These are phyloP conservation scores for Sporothrix phasma DNA, from an alignment of 2,329 filamentous ascomycete species.

Conservation along the genomic window DNA sequence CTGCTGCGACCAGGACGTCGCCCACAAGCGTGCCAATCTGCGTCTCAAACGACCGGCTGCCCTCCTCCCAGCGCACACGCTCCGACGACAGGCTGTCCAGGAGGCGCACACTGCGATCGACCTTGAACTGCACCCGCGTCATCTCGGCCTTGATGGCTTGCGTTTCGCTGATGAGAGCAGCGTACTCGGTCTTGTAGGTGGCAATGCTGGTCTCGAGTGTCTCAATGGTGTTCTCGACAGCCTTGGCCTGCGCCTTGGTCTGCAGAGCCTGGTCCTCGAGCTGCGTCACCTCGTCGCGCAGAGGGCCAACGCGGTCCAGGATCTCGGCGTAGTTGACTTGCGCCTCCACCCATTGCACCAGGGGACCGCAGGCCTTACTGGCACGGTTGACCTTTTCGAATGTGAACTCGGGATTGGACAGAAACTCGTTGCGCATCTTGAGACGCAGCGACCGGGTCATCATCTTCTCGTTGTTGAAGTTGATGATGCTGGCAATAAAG, in stretches of 20 bases:
- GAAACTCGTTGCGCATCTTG: conserved; percentile 87
- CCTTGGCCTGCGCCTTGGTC: conserved; percentile 87
- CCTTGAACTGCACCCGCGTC: conserved; percentile 93
- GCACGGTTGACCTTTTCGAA: conserved; percentile 94
- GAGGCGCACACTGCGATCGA: conserved; percentile 87
- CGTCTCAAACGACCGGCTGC: conserved; percentile 95
- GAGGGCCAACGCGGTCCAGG: conserved; percentile 80
- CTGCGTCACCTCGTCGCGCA: conserved; percentile 78
- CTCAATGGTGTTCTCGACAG: conserved; percentile 78
- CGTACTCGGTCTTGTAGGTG: conserved; percentile 93
- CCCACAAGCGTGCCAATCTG: conserved; percentile 95
- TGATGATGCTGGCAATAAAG: conserved; percentile 95
- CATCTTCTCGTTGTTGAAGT: conserved; percentile 88
- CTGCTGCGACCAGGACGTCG: conserved; percentile 90
- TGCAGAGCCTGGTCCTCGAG: conserved; percentile 82
- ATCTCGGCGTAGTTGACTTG: conserved; percentile 99
- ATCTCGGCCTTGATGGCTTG: conserved; percentile 97
- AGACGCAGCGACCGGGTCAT: conserved; percentile 77
- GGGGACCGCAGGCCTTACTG: conserved; percentile 89
- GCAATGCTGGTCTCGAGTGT: conserved; percentile 83
- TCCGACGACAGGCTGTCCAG: conserved; percentile 94
- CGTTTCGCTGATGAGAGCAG: conserved; percentile 89
- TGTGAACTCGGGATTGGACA: conserved; percentile 90
- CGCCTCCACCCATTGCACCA: conserved; percentile 94
- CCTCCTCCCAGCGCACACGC: conserved; percentile 86